A percentile compares a stretch with the other conserved stretches of the same genome.
Conservation (phyloP, 2,329 filamentous ascomycete genomes). For the Pseudocercospora musae region DNA sequence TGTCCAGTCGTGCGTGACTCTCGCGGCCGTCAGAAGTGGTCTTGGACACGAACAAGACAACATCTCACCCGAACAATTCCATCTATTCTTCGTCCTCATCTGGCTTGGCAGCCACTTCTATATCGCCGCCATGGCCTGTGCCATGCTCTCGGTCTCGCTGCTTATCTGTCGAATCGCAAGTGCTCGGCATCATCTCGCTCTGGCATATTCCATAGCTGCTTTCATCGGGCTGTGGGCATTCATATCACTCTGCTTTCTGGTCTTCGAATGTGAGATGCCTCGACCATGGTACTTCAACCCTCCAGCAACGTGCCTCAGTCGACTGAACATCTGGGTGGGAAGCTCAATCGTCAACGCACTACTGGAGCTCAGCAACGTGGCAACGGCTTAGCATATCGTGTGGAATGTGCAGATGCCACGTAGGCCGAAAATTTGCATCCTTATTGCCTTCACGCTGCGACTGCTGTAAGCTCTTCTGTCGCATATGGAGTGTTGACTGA, state of each 20-base stretch:
- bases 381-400: conserved; percentile 24
- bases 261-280: conserved; percentile 27
- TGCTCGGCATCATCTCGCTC: conserved; percentile 16
- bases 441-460: conserved; percentile 26
- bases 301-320: conserved; percentile 16
- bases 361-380: conserved; percentile 24
- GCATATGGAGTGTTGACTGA: background rate
- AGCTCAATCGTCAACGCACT: conserved; percentile 18
- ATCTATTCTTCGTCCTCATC: conserved; percentile 14
- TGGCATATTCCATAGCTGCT: conserved; percentile 19
- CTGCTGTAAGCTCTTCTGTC: conserved; percentile 20
- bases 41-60: conserved; percentile 18
- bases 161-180: conserved; percentile 29
- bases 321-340: conserved; percentile 21
- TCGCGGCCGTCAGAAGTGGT: conserved; percentile 25
- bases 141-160: conserved; percentile 27
- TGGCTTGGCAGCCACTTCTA: conserved; percentile 24
- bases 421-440: conserved; percentile 23
- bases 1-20: conserved; percentile 17
- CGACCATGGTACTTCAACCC: conserved; percentile 23
- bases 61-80: conserved; percentile 1
- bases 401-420: conserved; percentile 29
- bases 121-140: conserved; percentile 17
- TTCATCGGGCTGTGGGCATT: conserved; percentile 20
- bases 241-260: conserved; percentile 14